Percentiles rank a stretch among this genome's conserved stretches.
These are phyloP conservation scores for Coemansia umbellata DNA, from an alignment of 192 early-diverging fungal species.

Conservation along the genomic window DNA sequence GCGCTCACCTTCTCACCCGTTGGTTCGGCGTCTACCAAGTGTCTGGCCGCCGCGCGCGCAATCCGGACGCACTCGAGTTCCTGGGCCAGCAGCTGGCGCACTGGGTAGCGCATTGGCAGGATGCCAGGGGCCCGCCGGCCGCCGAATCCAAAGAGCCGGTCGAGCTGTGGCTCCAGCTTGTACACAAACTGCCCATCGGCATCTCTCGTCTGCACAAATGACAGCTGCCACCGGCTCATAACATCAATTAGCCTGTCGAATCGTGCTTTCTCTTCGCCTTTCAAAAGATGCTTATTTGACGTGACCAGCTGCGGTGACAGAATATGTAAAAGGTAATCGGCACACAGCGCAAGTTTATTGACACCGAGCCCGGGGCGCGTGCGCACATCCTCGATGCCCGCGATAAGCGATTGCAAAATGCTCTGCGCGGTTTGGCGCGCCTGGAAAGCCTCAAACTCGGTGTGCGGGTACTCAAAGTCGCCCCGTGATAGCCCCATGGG, in stretches of 20 bases:
- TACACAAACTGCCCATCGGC: slow-evolving; percentile 28
- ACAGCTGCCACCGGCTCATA: slow-evolving; percentile 21
- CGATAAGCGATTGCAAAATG: slow-evolving; percentile 46
- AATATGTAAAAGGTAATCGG: slow-evolving; percentile 68
- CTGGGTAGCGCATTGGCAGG: slow-evolving; percentile 65
- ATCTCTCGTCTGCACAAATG: slow-evolving; percentile 35
- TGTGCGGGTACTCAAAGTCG: slow-evolving; percentile 70
- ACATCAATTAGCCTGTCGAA: slow-evolving; percentile 31
- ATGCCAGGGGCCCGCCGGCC: slow-evolving; percentile 11
- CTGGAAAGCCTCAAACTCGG: slow-evolving; percentile 67
- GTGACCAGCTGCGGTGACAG: slow-evolving; percentile 71
- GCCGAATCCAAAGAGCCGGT: slow-evolving; percentile 26
- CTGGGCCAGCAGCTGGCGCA: slow-evolving; percentile 76
- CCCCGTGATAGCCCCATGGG: slow-evolving; percentile 51
- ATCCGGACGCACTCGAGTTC: slow-evolving; percentile 54
- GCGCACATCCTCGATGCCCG: slow-evolving; percentile 47
- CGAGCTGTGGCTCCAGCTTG: slow-evolving; percentile 74
- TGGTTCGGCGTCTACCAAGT: slow-evolving; percentile 19
- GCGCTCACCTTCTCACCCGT: slow-evolving; percentile 7
- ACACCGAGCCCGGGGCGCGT: no score
- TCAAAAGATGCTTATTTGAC: slow-evolving; percentile 53
- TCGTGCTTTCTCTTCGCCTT: slow-evolving; percentile 21
- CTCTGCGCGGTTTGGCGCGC: slow-evolving; percentile 54
- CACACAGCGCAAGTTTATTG: no score
- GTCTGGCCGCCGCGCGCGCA: neutral